These are phyloP conservation scores for Taiozyma onychis DNA, from an alignment of 1,139 yeast species.

Conservation along the genomic window DNA sequence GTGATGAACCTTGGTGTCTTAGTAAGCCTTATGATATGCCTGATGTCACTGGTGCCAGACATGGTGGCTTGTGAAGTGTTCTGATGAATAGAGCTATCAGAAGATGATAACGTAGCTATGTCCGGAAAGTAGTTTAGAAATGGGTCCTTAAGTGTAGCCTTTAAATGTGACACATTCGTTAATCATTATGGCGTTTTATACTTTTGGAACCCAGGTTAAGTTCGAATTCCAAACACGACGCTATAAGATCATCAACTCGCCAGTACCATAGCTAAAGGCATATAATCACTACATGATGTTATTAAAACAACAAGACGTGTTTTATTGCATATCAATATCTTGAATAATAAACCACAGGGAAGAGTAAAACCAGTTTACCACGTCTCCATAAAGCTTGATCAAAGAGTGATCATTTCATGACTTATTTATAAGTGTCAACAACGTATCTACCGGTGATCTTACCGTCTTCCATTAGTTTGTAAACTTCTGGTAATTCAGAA, in stretches of 20 bases:
- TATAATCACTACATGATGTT: too few species aligned
- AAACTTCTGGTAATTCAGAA: constrained; percentile 53
- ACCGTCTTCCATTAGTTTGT: constrained; percentile 65
- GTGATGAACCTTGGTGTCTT: constrained; percentile 49
- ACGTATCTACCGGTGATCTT: constrained; percentile 64
- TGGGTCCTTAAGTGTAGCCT: too few species aligned
- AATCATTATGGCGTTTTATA: too few species aligned
- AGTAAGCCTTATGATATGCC: constrained; percentile 8
- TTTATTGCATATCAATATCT: neutral
- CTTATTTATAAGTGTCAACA: constrained; percentile 21
- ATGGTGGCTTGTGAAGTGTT: neutral
- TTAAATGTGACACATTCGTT: too few species aligned
- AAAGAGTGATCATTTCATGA: neutral
- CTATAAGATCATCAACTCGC: too few species aligned
- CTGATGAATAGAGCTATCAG: too few species aligned
- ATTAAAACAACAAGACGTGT: neutral
- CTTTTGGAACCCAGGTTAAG: too few species aligned
- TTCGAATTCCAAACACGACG: too few species aligned
- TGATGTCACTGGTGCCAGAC: constrained; percentile 7
- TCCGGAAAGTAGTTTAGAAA: too few species aligned
- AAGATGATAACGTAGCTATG: too few species aligned
- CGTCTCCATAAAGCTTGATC: neutral
- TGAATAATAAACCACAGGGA: neutral
- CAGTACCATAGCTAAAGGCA: too few species aligned
- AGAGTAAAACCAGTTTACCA: neutral